These are phyloP conservation scores for Serendipita sp. DNA, from an alignment of 768 basidiomycete genomes.

Conservation along the genomic window DNA sequence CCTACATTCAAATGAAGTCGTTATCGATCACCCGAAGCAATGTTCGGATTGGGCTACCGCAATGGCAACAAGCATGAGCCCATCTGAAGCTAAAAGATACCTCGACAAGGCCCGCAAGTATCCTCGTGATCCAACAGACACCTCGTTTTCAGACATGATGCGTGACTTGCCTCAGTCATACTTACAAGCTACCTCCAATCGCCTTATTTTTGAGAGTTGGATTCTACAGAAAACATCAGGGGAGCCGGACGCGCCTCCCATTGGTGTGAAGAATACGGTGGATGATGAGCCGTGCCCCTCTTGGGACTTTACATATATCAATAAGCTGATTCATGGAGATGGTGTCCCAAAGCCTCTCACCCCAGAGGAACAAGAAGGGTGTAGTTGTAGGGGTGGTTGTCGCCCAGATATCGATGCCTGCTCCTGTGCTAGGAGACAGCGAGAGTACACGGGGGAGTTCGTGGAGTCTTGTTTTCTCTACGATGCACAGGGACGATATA, in stretches of 20 bases:
- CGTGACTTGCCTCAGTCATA: background rate
- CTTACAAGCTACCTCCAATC: constrained; percentile 12
- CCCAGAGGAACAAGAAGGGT: constrained; percentile 39
- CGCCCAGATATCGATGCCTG: constrained; percentile 61
- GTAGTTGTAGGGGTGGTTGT: constrained; percentile 61
- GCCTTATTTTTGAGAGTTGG: constrained; percentile 42
- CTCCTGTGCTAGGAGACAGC: constrained; percentile 47
- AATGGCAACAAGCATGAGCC: background rate
- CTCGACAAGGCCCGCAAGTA: background rate
- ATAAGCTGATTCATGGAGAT: constrained; percentile 58
- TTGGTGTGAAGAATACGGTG: constrained; percentile 50
- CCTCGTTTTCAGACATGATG: constrained; percentile 9
- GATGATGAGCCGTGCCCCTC: constrained; percentile 55
- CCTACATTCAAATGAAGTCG: too few relatives aligned
- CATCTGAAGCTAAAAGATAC: background rate
- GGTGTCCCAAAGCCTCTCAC: constrained; percentile 44
- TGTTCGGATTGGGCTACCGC: background rate
- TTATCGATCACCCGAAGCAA: background rate
- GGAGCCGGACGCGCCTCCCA: constrained; percentile 52
- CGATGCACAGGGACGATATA: constrained; percentile 41
- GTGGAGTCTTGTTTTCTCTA: constrained; percentile 45
- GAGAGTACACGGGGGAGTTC: constrained; percentile 20
- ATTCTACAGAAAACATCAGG: constrained; percentile 48
- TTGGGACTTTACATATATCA: constrained; percentile 82
- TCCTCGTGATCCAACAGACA: constrained; percentile 1